phyloP scores from a whole-genome alignment of 371 early-diverging fungal species.

The Mucor ambiguus region DNA sequence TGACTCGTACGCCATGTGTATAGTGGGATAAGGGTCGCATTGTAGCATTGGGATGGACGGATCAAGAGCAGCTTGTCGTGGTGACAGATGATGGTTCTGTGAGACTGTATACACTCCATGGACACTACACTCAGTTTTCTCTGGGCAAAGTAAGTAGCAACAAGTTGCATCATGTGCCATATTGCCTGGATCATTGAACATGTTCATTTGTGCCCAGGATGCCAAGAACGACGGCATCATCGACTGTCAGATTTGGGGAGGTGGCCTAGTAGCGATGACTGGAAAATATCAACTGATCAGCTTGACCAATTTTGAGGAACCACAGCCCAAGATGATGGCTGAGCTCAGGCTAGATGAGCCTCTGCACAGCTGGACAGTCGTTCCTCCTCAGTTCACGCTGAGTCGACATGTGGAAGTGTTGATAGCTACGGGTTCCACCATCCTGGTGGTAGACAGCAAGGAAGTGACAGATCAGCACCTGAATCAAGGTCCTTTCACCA shows the following conservation, averaged over 20 bases:
- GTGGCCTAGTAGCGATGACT: constrained; percentile 89
- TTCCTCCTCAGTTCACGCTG: constrained; percentile 86
- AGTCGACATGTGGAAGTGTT: constrained; percentile 92
- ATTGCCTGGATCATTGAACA: not conserved
- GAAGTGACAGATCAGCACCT: constrained; percentile 86
- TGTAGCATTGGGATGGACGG: constrained; percentile 90
- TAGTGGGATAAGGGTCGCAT: constrained; percentile 92
- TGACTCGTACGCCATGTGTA: not conserved
- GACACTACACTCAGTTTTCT: constrained; percentile 79
- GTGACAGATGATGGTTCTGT: constrained; percentile 92
- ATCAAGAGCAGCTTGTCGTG: constrained; percentile 82
- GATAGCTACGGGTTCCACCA: constrained; percentile 75
- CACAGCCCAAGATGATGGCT: constrained; percentile 79
- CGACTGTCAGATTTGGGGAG: constrained; percentile 87
- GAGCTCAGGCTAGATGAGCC: constrained; percentile 71
- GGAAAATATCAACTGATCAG: constrained; percentile 79
- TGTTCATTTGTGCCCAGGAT: constrained; percentile 50
- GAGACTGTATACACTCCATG: constrained; percentile 80
- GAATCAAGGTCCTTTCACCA: constrained; percentile 88
- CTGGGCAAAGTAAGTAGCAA: constrained; percentile 67
- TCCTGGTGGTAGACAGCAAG: constrained; percentile 80
- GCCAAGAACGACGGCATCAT: constrained; percentile 79
- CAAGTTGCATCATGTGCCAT: not conserved
- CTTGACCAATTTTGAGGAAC: constrained; percentile 83
- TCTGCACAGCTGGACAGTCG: constrained; percentile 87